Conservation (phyloP, 352 stramenopile species). For the Globisporangium radiosum region DNA sequence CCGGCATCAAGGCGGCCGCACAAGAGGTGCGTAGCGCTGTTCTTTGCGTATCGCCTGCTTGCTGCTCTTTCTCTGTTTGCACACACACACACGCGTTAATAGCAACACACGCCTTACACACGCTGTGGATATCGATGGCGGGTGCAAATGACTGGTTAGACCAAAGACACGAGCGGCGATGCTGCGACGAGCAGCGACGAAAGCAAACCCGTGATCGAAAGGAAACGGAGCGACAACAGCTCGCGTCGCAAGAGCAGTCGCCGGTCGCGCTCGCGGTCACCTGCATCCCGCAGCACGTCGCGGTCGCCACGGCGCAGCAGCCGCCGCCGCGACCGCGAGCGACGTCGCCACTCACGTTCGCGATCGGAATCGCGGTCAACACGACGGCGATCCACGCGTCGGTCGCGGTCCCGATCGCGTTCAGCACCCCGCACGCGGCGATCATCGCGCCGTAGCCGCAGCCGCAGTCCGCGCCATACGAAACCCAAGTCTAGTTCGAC, state of each 20-base stretch:
- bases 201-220: neutral
- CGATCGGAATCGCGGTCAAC: conserved; percentile 14
- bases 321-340: conserved; percentile 21
- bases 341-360: conserved; percentile 30
- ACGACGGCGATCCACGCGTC: conserved; percentile 20
- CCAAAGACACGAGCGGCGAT: neutral
- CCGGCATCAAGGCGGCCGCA: conserved; percentile 49
- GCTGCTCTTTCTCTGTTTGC: neutral
- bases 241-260: conserved; percentile 13
- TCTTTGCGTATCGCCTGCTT: neutral
- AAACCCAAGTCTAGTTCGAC: neutral
- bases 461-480: conserved; percentile 7
- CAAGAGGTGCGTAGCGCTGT: conserved; percentile 25
- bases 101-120: too few species aligned
- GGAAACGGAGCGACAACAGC: neutral
- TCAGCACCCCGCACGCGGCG: conserved; percentile 23
- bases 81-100: neutral
- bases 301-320: conserved; percentile 27
- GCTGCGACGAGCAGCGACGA: neutral
- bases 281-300: conserved; percentile 18
- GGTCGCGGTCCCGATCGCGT: conserved; percentile 31
- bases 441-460: conserved; percentile 19
- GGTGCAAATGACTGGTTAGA: neutral
- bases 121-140: too few species aligned
- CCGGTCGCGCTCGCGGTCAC: conserved; percentile 25